Evolutionary conservation across 441 rosid species (phyloP), one percentile per base, ranked within the genome.

Genomic region (Populus hybrid): DNA sequence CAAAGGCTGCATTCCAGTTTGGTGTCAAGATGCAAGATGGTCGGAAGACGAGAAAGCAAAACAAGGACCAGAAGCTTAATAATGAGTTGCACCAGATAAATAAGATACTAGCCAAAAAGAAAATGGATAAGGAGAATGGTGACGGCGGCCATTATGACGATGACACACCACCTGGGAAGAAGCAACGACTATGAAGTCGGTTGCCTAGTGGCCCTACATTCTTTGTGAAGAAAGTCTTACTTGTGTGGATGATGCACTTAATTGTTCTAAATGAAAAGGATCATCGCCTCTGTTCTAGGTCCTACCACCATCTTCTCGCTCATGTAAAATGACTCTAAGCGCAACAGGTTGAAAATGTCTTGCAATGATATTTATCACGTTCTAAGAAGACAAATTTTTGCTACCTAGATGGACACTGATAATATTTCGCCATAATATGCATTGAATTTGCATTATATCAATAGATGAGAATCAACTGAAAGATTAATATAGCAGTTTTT

Each of bases 11-110:
- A 14, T 95, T 91, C 85, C 99, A 95, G 82, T 95, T 95, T 61
- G 99, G 99, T 19, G 97, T 95, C 80, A 92, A 94, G 89, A 95
- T 95, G 99, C 99, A 93, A 86, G 98, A 93, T 70, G 99, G 99
- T 38, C 79, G 99, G 80, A 93, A 95, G 86, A 95, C 99, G 2
- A 72, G 97, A 74, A 95, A 95, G 83, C 97, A 95, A 78, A 93
- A 95, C 88, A 90, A 88, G 87, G 99, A 95, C 82, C 98, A 95
- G 89, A 95, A 95, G 81, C 91, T 92, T 42, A 93, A 82, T 80
- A 95, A 93, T 64, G 98, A 95, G 76, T 86, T 95, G 64, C 94
- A 93, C 85, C 76, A 93, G 90, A 93, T 95, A 70, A 93, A 93
- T 78, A 95, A 91, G 86, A 90, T 95, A 82, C 86, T 95, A 2